phyloP scores from a whole-genome alignment of 108 stramenopile species.

The Nitzschia inconspicua region DNA sequence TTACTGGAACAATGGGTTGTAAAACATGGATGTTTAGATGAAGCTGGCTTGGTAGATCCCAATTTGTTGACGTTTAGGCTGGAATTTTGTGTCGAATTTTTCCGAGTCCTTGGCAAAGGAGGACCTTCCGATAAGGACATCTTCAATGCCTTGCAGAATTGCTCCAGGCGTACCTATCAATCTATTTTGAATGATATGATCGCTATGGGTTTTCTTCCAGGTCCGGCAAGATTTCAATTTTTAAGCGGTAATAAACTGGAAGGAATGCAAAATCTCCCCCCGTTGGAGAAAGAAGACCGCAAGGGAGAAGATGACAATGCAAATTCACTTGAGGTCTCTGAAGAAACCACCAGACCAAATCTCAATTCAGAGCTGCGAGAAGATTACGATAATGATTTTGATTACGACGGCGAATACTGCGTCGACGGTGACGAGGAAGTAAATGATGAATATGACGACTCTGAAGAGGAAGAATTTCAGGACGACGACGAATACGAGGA shows the following conservation, averaged over 20 bases:
- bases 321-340: constrained; percentile 1
- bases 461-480: constrained; percentile 6
- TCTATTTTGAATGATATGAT: constrained; percentile 48
- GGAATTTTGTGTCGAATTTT: constrained; percentile 61
- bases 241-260: neutral
- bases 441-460: constrained; percentile 5
- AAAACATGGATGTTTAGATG: neutral
- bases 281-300: neutral
- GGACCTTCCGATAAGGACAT: constrained; percentile 2
- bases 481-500: constrained; percentile 3
- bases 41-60: constrained; percentile 64
- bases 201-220: constrained; percentile 49
- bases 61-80: constrained; percentile 61
- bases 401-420: neutral
- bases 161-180: neutral
- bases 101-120: constrained; percentile 28
- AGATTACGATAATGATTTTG: no score
- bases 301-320: constrained; percentile 9
- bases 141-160: neutral
- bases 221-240: constrained; percentile 37
- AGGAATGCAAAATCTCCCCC: no score
- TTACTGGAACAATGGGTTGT: constrained; percentile 2
- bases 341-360: no score
- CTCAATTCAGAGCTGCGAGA: no score
- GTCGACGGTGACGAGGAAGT: constrained; percentile 7